A percentile compares a stretch with the other conserved stretches of the same genome.
Conservation (phyloP, 257 asterid genomes). For the Lycium ferocissimum region DNA sequence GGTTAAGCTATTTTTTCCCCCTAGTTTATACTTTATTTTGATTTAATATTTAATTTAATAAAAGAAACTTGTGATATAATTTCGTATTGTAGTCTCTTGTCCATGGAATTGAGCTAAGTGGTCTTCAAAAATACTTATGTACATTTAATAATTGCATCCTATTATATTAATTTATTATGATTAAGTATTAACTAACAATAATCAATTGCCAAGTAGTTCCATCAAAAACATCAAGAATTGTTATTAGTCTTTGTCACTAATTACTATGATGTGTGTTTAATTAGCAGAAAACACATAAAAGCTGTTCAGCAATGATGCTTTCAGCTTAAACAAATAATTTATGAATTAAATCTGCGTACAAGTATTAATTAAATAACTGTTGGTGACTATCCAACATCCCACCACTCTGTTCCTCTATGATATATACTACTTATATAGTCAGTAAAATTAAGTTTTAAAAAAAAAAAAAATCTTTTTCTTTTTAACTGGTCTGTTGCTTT, state of each 20-base stretch:
- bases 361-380: background rate
- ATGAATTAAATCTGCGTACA: background rate
- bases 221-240: background rate
- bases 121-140: background rate
- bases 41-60: background rate
- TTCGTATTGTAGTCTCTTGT: background rate
- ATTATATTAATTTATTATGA: background rate
- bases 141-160: background rate
- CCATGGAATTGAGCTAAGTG: constrained; percentile 20
- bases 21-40: no score
- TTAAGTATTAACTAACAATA: background rate
- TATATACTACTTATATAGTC: background rate
- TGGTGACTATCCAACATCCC: constrained; percentile 13
- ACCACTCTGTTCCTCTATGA: constrained; percentile 9
- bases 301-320: background rate
- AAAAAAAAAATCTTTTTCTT: background rate
- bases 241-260: background rate
- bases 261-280: background rate
- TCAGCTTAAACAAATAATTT: background rate
- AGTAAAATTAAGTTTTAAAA: background rate
- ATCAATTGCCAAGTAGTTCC: background rate
- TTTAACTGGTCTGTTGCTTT: background rate
- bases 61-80: background rate
- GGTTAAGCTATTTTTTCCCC: background rate
- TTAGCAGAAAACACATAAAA: background rate